Percentiles rank a stretch among this genome's conserved stretches.
Evolutionary conservation across 768 basidiomycete genomes (phyloP).

Genomic region (Chalciporus piperatus): DNA sequence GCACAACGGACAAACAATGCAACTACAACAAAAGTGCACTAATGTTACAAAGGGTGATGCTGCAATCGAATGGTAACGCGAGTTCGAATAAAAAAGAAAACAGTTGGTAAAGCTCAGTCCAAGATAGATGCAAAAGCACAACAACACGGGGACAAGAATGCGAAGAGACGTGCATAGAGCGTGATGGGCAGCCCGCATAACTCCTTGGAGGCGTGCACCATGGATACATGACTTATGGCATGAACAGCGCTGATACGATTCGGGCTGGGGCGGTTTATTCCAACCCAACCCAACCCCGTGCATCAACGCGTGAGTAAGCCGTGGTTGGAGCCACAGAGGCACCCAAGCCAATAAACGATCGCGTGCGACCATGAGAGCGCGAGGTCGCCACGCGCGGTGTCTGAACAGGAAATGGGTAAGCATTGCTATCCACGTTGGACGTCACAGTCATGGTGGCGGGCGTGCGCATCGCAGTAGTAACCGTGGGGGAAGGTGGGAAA

Average conservation of each 20-base stretch:
- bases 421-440: constrained; percentile 47
- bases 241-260: constrained; percentile 4
- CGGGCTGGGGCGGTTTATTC: constrained; percentile 28
- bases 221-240: constrained; percentile 8
- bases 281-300: constrained; percentile 71
- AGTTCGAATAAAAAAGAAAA: constrained; percentile 15
- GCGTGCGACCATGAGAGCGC: constrained; percentile 61
- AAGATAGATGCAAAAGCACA: constrained; percentile 25
- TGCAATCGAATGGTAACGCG: constrained; percentile 13
- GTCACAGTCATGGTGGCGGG: constrained; percentile 83
- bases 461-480: constrained; percentile 53
- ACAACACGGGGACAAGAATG: constrained; percentile 24
- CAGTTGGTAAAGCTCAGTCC: constrained; percentile 8
- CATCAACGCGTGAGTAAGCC: constrained; percentile 81
- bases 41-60: constrained; percentile 30
- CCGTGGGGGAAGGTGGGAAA: constrained; percentile 74
- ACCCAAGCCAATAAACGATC: constrained; percentile 71
- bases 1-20: constrained; percentile 4
- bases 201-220: constrained; percentile 8
- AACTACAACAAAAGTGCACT: constrained; percentile 17
- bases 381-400: constrained; percentile 71
- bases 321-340: constrained; percentile 72
- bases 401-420: constrained; percentile 55
- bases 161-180: constrained; percentile 19
- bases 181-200: constrained; percentile 17